Conservation (phyloP, 2,329 filamentous ascomycete species). For the Colletotrichum acutatum region DNA sequence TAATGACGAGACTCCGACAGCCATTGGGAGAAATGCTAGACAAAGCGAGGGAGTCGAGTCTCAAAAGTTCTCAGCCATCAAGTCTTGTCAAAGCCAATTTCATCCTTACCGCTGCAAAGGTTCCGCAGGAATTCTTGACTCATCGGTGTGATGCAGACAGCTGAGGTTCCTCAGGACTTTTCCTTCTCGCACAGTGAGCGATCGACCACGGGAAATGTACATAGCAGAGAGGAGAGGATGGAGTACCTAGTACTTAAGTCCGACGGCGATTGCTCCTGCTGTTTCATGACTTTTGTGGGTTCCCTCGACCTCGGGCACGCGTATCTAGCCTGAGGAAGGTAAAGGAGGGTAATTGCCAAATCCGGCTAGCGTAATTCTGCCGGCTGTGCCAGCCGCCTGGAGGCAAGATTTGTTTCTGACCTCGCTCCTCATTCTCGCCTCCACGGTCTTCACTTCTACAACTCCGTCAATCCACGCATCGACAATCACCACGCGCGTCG, state of each 20-base stretch:
- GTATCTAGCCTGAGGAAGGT: conserved; percentile 38
- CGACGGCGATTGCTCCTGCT: neutral
- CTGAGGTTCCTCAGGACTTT: neutral
- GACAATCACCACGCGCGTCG: conserved; percentile 64
- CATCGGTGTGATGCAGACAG: neutral
- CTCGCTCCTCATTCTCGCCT: conserved; percentile 51
- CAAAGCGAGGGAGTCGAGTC: neutral
- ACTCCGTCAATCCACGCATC: conserved; percentile 41
- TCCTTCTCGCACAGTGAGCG: neutral
- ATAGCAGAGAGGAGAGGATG: too few species aligned
- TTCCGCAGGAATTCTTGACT: neutral
- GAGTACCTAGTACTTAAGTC: neutral
- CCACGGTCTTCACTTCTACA: conserved; percentile 48
- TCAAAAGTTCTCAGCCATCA: neutral
- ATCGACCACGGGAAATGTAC: too few species aligned
- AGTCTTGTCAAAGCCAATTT: neutral
- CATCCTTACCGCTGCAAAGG: neutral
- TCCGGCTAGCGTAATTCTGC: conserved; percentile 46
- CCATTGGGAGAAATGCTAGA: neutral
- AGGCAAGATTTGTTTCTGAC: conserved; percentile 57
- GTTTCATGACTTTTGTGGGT: conserved; percentile 25
- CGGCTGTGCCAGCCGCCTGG: conserved; percentile 49
- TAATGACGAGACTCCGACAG: neutral
- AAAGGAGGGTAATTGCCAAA: conserved; percentile 39
- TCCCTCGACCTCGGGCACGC: conserved; percentile 12